Percentiles rank a stretch among this genome's conserved stretches.
These are phyloP conservation scores for Camelina sativa DNA, from an alignment of 345 rosid genomes.

Conservation along the genomic window DNA sequence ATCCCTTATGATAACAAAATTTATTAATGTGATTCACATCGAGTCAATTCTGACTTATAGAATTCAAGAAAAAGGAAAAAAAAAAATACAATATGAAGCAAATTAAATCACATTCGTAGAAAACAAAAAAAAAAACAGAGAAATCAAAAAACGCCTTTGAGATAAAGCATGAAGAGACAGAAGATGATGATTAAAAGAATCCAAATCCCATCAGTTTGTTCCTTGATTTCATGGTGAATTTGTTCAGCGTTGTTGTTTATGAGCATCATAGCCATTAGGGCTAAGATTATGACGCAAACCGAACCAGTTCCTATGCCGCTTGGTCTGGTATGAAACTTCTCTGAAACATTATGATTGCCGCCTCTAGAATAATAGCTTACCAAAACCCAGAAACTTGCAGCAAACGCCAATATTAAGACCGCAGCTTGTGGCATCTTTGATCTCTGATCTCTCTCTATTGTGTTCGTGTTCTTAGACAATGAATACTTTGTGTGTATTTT, in stretches of 20 bases:
- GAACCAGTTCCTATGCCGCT: conserved; percentile 26
- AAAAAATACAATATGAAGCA: background rate
- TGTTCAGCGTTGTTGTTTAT: conserved; percentile 12
- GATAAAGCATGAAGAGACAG: conserved; percentile 14
- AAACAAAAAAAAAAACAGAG: background rate
- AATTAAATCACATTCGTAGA: background rate
- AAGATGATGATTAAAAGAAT: background rate
- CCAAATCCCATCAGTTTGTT: conserved; percentile 10
- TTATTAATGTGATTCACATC: background rate
- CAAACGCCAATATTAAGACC: background rate
- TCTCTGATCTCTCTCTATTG: conserved; percentile 3
- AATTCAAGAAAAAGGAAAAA: too few species aligned
- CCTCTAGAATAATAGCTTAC: background rate
- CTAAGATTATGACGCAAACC: conserved; percentile 15
- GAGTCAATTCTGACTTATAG: background rate
- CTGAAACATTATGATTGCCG: background rate
- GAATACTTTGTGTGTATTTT: background rate
- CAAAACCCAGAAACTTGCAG: background rate
- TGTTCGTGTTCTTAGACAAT: conserved; percentile 4
- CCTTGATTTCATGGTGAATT: background rate
- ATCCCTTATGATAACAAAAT: background rate
- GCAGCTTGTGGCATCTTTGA: conserved; percentile 11
- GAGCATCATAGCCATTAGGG: background rate
- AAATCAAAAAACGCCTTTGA: conserved; percentile 4
- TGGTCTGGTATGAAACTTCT: background rate